Percentiles rank a stretch among this genome's conserved stretches.
These are phyloP conservation scores for Anethum foeniculum DNA, from an alignment of 140 eudicot species.

Conservation along the genomic window DNA sequence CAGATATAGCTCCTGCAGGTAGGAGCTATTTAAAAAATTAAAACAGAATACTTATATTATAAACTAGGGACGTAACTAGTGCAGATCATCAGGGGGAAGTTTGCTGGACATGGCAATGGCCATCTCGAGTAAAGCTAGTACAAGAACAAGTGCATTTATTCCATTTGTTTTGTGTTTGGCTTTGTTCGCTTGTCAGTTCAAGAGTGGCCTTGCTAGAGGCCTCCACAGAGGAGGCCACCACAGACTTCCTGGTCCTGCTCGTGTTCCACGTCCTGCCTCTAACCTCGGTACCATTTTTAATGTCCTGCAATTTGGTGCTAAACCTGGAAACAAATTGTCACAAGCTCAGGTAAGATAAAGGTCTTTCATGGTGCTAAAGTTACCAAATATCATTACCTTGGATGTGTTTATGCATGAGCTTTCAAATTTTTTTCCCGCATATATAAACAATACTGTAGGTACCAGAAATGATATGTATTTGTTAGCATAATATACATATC, in stretches of 20 bases:
- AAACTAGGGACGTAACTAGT: neutral
- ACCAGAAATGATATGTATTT: neutral
- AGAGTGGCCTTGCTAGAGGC: constrained; percentile 10
- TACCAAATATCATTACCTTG: neutral
- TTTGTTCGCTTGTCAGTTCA: constrained; percentile 10
- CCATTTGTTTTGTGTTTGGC: constrained; percentile 10
- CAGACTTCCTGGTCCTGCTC: constrained; percentile 7
- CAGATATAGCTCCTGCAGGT: constrained; percentile 4
- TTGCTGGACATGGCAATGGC: constrained; percentile 9
- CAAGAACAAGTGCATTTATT: neutral
- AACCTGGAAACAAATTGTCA: constrained; percentile 12
- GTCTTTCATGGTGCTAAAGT: neutral
- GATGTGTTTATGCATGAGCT: neutral
- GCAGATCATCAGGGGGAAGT: constrained; percentile 4
- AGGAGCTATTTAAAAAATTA: neutral
- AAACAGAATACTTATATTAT: neutral
- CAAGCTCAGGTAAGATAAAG: constrained; percentile 21
- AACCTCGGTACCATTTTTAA: constrained; percentile 16
- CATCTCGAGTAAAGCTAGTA: constrained; percentile 17
- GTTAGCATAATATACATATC: neutral
- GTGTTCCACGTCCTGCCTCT: neutral
- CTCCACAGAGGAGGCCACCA: neutral
- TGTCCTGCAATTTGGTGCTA: constrained; percentile 36
- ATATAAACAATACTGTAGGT: neutral
- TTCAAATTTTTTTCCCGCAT: neutral